These are phyloP conservation scores for Kurtzmaniella quercitrusa DNA, from an alignment of 1,139 yeast species.

Conservation along the genomic window DNA sequence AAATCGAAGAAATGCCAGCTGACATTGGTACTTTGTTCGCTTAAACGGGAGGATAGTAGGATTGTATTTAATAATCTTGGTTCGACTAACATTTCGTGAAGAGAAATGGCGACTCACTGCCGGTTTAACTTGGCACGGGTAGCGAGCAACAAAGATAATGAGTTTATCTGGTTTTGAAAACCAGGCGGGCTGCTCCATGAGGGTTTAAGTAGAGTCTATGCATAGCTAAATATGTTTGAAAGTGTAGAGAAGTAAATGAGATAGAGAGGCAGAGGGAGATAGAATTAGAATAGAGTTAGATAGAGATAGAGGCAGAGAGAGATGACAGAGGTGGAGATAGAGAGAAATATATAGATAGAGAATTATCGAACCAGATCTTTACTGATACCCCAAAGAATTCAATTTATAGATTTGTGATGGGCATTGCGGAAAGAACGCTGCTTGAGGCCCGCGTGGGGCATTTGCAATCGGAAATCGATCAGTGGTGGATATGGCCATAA, in stretches of 20 bases:
- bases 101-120: neutral
- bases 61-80: neutral
- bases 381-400: no score
- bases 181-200: neutral
- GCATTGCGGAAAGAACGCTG: no score
- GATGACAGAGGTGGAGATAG: no score
- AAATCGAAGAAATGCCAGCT: constrained; percentile 97
- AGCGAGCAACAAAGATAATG: neutral
- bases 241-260: neutral
- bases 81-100: neutral
- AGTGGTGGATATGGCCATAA: no score
- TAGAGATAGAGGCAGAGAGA: no score
- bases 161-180: neutral
- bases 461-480: no score
- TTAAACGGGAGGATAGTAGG: constrained; percentile 16
- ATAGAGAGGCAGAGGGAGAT: no score
- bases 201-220: neutral
- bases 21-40: constrained; percentile 80
- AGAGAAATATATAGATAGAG: no score
- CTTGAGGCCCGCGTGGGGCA: no score
- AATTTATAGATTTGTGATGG: no score
- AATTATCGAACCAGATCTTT: no score
- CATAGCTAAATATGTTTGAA: neutral
- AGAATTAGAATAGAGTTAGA: no score
- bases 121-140: neutral